Base-by-base conservation (phyloP, 352 stramenopile genomes). In the Globisporangium spiculum region DNA sequence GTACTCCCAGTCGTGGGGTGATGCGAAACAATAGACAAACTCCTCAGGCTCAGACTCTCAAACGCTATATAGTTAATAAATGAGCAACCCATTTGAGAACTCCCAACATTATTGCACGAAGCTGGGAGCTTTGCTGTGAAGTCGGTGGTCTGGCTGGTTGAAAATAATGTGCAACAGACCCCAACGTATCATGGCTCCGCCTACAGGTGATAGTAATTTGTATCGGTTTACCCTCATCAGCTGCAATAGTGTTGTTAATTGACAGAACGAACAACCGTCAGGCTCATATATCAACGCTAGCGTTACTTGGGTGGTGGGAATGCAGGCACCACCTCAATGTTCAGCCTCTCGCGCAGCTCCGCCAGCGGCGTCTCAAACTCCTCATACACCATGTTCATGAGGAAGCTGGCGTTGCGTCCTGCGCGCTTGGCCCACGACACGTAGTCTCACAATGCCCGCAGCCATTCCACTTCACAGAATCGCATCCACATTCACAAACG, bases 351-450 rank as follows among this genome's bases (percentile, higher is more conserved):
- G 54, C 96, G 86, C 62, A 99, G 78, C 48, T 97, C 85, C 9
- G 86, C 73, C 55, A 99, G 79, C 24, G 88, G 83, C 22, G 90
- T 97, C 72, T 97, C 92, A 57, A 98, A 98, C 59, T 96, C 76
- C 77, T 99, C 97, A 72, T 98, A 99, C 80, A 98, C 98, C 26
- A 98, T 84, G 73, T 92, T 98, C 71, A 99, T 85, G 32, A 99
- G 81, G 18, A 88, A 90, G 46, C 82, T 69, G 2, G 80, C 83
- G 6, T 92, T 79, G 59, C 80, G 80, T 0, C 83, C 89, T 2
- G 90, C 85, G 16, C 86, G 83, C 12, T 89, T 80, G 3, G 96
- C 96, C 97, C 97, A 99, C 6, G 96, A 96, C 22, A 99, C 78
- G 77, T 98, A 98, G 6, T 81, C 63, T 66, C 16, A 46, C 32